Conservation (phyloP, 2,329 filamentous ascomycete genomes). For the Gliomastix tumulicola region DNA sequence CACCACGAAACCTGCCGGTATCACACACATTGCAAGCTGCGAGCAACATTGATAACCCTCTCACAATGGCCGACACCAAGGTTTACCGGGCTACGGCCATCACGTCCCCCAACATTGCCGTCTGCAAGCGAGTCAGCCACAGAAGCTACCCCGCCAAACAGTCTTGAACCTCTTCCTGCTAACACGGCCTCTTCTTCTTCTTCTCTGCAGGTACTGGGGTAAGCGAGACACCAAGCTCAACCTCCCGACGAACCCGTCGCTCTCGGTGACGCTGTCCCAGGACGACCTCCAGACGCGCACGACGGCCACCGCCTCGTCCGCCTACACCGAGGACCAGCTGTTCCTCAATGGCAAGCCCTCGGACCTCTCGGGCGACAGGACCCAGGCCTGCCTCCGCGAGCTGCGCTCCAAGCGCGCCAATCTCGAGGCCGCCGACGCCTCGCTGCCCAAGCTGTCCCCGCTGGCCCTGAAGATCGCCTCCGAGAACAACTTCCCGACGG, state of each 20-base stretch:
- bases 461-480: slow-evolving; percentile 81
- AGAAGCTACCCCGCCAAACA: too few relatives aligned
- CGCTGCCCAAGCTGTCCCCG: slow-evolving; percentile 73
- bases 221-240: slow-evolving; percentile 93
- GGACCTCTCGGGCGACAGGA: slow-evolving; percentile 80
- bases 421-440: slow-evolving; percentile 65
- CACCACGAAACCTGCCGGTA: too few relatives aligned
- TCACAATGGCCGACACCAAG: slow-evolving; percentile 38
- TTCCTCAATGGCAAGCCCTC: slow-evolving; percentile 78
- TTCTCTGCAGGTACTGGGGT: slow-evolving; percentile 67
- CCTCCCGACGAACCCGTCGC: slow-evolving; percentile 94
- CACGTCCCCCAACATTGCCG: slow-evolving; percentile 95
- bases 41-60: too few relatives aligned
- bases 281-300: slow-evolving; percentile 90
- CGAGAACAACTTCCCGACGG: slow-evolving; percentile 98
- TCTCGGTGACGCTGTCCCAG: slow-evolving; percentile 94
- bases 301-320: slow-evolving; percentile 80
- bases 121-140: slow-evolving; percentile 87
- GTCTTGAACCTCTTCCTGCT: too few relatives aligned
- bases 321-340: slow-evolving; percentile 65
- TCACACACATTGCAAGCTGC: too few relatives aligned
- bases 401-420: slow-evolving; percentile 70
- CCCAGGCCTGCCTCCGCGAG: slow-evolving; percentile 89
- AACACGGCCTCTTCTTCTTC: neutral
- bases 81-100: slow-evolving; percentile 93